Base-by-base conservation (phyloP, 2,329 filamentous ascomycete genomes). In the Stagonosporopsis rhizophila region DNA sequence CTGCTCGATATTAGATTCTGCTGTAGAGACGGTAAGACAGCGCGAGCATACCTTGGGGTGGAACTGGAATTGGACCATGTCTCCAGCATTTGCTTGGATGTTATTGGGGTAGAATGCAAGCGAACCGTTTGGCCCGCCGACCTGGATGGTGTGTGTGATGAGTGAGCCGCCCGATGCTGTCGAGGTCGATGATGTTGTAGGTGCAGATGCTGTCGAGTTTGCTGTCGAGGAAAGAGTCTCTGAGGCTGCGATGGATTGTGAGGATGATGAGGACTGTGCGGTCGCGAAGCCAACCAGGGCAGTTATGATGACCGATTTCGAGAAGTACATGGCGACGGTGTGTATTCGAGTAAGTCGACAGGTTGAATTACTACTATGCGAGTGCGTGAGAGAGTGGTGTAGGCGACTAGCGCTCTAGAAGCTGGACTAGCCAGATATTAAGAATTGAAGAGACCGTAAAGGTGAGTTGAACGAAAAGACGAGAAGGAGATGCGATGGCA, bases 91-190 rank as follows among this genome's bases (percentile, higher is more conserved):
- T 28, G 87, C 89, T 60, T 79, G 81, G 72, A 94, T 74, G 68
- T 83, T 87, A 65, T 89, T 81, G 37, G 90, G 90, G 60, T 78
- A 85, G 81, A 87, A 93, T 59, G 78, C 82, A 54, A 89, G 78
- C 42, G 78, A 79, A 15, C 75, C 72, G 56, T 79, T 74, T 65
- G 82, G 80, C 69, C 84, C 84, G 60, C 80, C 77, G 54, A 92
- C 89, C 60, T 85, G 83, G 52, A 92, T 85, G 56, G 88, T 84
- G 67, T 90, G 87, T 8, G 70, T 79, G 27, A 60, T 65, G 42
- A 73, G 58, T 47, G 60, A 65, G 17, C 66, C 67, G 35, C 54
- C 49, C 35, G 62, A 54, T 30, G 41, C 40, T n/a, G 47, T 48
- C 17, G 56, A 42, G 15, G 56, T 50, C n/a, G 51, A 45, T 20